Evolutionary conservation across 768 basidiomycete species (phyloP).

Genomic region (Amanita molliuscula): DNA sequence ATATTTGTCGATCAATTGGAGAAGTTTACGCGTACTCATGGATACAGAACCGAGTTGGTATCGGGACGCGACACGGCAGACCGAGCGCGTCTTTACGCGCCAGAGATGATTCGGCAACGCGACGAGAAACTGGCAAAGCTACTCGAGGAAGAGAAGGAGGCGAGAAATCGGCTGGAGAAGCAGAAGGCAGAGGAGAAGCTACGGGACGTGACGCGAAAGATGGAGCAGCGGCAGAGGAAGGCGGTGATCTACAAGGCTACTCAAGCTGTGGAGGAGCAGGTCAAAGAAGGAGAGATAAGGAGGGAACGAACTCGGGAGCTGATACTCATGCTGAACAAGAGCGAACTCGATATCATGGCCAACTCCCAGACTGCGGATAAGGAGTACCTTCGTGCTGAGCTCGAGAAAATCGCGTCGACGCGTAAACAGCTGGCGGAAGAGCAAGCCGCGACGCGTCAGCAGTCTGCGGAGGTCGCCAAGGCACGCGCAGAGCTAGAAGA

Average conservation of each 20-base stretch:
- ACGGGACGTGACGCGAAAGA: background rate
- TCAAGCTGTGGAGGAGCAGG: background rate
- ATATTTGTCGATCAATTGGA: slow-evolving; percentile 2
- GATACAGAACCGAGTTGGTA: slow-evolving; percentile 1
- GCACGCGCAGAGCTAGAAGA: slow-evolving; percentile 3
- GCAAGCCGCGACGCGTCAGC: background rate
- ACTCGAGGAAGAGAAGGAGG: background rate
- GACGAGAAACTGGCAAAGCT: slow-evolving; percentile 4
- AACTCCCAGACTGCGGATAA: background rate
- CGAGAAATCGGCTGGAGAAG: slow-evolving; percentile 1
- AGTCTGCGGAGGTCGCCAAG: background rate
- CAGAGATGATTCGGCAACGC: background rate
- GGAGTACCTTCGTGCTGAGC: background rate
- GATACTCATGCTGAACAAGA: slow-evolving; percentile 1
- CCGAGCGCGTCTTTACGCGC: background rate
- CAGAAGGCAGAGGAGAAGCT: background rate
- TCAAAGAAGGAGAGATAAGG: slow-evolving; percentile 3
- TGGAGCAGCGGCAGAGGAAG: background rate
- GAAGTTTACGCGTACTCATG: background rate
- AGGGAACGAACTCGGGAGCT: slow-evolving; percentile 3
- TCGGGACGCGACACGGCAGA: slow-evolving; percentile 2
- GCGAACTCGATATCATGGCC: slow-evolving; percentile 5
- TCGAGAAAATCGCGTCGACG: background rate
- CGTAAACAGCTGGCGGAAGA: background rate
- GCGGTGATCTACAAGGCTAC: background rate